Base-by-base conservation (phyloP, 106 monocot genomes). In the Posidonia australis region DNA sequence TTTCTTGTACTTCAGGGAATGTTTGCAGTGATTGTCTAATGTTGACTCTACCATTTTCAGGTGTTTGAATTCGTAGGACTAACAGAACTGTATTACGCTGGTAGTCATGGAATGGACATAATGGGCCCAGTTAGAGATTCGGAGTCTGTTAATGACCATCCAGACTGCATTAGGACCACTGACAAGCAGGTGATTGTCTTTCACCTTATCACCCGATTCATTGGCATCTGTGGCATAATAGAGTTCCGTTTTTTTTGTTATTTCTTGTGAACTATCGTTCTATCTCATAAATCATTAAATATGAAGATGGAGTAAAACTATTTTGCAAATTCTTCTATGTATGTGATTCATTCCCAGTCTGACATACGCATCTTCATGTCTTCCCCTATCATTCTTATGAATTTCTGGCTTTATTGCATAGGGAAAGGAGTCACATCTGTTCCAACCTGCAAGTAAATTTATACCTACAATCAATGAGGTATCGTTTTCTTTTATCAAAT, bases 101-200 rank as follows among this genome's bases (percentile, higher is more conserved):
- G 92, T 67, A 87, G 92, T 67, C 92, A 92, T 77, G 92, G 92
- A 54, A 92, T 92, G 92, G 92, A 92, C 74, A 92, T 92, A 68
- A 74, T 92, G 70, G 80, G 84, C 64, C 92, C 92, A 51, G 80
- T 87, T 9, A 80, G 76, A 56, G 58, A 71, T 25, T 68, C 73
- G 27, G 65, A 47, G 11, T 22, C 71, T 13, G 46, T 44, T 48
- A 23, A 62, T 61, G 49, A 52, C 66, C 82, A 82, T 80, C 72
- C 80, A n/a, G 82, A 82, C 42, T 78, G 75, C 76, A 74, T 82
- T 64, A 82, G 71, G 46, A 73, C 79, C 59, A 92, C 67, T 57
- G 78, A 82, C 64, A 80, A 78, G 70, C 80, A 80, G 82, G 87
- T 85, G 3, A 60, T 13, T 63, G 1, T 45, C 17, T 5, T 29